Percentiles rank a stretch among this genome's conserved stretches.
These are phyloP conservation scores for Conidiobolus coronatus DNA, from an alignment of 371 early-diverging fungal genomes.

Conservation along the genomic window DNA sequence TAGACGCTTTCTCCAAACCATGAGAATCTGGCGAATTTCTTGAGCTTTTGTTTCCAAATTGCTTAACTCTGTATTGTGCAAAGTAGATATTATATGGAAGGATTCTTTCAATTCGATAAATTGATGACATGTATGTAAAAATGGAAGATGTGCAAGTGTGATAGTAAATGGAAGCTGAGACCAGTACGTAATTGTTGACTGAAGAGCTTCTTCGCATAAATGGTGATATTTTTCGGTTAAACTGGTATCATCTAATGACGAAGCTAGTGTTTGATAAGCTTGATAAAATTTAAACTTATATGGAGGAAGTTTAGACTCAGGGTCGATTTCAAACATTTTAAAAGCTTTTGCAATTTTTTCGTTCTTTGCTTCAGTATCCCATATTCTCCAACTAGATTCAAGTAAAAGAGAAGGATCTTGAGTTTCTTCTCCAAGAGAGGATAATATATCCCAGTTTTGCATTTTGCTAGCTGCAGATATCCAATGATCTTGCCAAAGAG, in stretches of 20 bases:
- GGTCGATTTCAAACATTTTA: too few relatives aligned
- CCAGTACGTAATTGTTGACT: constrained; percentile 68
- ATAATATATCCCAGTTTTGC: constrained; percentile 97
- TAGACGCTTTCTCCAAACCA: constrained; percentile 93
- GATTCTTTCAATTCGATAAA: constrained; percentile 88
- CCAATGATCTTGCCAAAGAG: constrained; percentile 97
- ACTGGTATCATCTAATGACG: too few relatives aligned
- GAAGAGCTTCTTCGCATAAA: constrained; percentile 66
- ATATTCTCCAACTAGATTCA: constrained; percentile 78
- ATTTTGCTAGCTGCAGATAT: constrained; percentile 72
- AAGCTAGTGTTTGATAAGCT: too few relatives aligned
- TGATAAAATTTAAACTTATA: too few relatives aligned
- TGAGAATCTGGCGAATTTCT: constrained; percentile 72
- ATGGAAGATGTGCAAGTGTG: constrained; percentile 58
- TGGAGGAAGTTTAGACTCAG: too few relatives aligned
- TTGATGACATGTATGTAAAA: constrained; percentile 84
- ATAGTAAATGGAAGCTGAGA: constrained; percentile 57
- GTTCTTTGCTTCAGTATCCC: constrained; percentile 69
- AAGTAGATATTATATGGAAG: constrained; percentile 56
- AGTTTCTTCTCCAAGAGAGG: constrained; percentile 81
- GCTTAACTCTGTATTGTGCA: constrained; percentile 42
- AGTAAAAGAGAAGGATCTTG: constrained; percentile 56
- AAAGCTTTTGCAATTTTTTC: constrained; percentile 40
- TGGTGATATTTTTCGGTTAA: too few relatives aligned
- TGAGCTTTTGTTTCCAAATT: constrained; percentile 65